These are phyloP conservation scores for Pseudonectria buxi DNA, from an alignment of 2,329 filamentous ascomycete species.

Conservation along the genomic window DNA sequence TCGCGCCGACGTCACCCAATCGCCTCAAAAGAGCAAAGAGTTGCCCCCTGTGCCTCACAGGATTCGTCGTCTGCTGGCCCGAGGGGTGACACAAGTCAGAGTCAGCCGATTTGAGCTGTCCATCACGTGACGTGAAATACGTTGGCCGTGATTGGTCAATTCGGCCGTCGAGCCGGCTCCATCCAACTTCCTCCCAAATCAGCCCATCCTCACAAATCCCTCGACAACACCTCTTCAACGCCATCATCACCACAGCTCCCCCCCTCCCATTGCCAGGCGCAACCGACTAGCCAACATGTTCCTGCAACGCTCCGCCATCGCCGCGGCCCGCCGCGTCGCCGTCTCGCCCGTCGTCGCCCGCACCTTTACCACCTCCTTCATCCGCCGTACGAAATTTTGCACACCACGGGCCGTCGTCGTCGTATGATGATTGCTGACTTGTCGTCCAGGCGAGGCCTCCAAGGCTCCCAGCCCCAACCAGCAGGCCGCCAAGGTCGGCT, in stretches of 20 bases:
- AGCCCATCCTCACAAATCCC: slow-evolving; percentile 43
- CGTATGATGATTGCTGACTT: slow-evolving; percentile 25
- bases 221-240: slow-evolving; percentile 29
- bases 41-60: neutral
- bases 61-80: no score
- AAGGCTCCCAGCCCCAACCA: slow-evolving; percentile 29
- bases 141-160: slow-evolving; percentile 30
- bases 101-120: slow-evolving; percentile 9
- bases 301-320: slow-evolving; percentile 55
- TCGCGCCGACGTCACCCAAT: no score
- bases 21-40: neutral
- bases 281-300: slow-evolving; percentile 44
- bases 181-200: slow-evolving; percentile 34
- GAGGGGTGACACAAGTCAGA: neutral
- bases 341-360: slow-evolving; percentile 49
- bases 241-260: slow-evolving; percentile 15
- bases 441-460: slow-evolving; percentile 30
- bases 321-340: slow-evolving; percentile 53
- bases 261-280: slow-evolving; percentile 18
- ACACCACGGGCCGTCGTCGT: slow-evolving; percentile 19
- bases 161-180: slow-evolving; percentile 21
- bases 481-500: slow-evolving; percentile 37
- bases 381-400: slow-evolving; percentile 47
- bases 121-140: slow-evolving; percentile 27
- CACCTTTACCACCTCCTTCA: slow-evolving; percentile 53